phyloP scores from a whole-genome alignment of 345 rosid genomes.

The Geranium brycei region DNA sequence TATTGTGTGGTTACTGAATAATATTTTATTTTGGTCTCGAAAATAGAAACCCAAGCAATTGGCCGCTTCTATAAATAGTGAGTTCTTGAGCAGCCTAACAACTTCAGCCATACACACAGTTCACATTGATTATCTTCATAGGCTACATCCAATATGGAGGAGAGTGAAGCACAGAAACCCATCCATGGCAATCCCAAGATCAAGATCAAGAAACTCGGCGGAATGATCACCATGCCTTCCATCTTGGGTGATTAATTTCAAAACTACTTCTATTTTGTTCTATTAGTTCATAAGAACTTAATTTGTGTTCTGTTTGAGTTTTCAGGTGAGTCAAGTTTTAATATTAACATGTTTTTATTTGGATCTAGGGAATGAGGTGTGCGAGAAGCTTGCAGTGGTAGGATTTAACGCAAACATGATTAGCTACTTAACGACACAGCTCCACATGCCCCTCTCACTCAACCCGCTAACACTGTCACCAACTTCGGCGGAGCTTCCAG shows the following conservation, averaged over 20 bases:
- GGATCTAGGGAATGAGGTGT: conserved; percentile 56
- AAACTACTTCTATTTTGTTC: not conserved
- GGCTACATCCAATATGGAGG: conserved; percentile 14
- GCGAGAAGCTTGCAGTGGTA: conserved; percentile 83
- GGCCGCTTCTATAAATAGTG: too few relatives aligned
- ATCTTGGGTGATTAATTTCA: conserved; percentile 33
- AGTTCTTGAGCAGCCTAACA: too few relatives aligned
- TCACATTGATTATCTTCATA: not conserved
- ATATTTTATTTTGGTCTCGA: too few relatives aligned
- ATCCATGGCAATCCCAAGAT: conserved; percentile 22
- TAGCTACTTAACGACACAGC: conserved; percentile 67
- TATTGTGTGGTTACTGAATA: too few relatives aligned
- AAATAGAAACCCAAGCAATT: too few relatives aligned
- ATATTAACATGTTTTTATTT: not conserved
- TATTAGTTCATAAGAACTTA: too few relatives aligned
- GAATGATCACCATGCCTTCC: conserved; percentile 64
- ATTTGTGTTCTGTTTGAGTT: too few relatives aligned
- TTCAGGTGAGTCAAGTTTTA: not conserved
- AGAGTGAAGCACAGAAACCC: conserved; percentile 13
- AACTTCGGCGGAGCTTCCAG: conserved; percentile 79
- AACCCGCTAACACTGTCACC: conserved; percentile 86
- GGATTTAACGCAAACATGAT: conserved; percentile 78
- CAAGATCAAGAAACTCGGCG: conserved; percentile 33
- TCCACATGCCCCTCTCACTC: conserved; percentile 77
- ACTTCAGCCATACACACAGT: too few relatives aligned